phyloP scores from a whole-genome alignment of 139 green algal genomes.

The Pleodorina starrii region DNA sequence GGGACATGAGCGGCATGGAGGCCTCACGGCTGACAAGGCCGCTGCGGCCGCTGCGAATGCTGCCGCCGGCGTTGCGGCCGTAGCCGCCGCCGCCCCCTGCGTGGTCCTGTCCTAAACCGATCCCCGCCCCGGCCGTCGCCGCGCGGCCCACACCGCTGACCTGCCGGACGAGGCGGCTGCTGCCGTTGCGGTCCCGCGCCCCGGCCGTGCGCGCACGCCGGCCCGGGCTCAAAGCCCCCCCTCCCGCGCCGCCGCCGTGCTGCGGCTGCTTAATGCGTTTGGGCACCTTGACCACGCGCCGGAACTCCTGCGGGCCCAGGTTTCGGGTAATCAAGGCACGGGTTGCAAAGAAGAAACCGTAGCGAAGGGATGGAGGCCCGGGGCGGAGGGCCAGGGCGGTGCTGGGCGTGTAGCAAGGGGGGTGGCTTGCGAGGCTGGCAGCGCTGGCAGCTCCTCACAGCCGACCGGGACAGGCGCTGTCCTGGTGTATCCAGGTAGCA shows the following conservation, averaged over 20 bases:
- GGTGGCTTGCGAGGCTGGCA: too few species aligned
- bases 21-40: background rate
- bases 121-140: too few species aligned
- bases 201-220: background rate
- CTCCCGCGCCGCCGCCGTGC: background rate
- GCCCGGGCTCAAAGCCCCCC: background rate
- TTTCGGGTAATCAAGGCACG: background rate
- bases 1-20: background rate
- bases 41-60: background rate
- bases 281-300: constrained; percentile 18
- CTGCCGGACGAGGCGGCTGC: background rate
- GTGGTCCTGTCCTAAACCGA: background rate
- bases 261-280: constrained; percentile 7
- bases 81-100: background rate
- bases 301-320: constrained; percentile 38
- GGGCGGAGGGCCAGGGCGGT: too few species aligned
- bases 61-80: background rate
- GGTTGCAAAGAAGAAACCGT: background rate
- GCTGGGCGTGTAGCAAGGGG: too few species aligned
- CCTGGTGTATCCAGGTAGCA: too few species aligned
- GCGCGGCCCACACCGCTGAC: background rate
- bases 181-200: background rate
- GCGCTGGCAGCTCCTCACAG: too few species aligned
- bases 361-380: too few species aligned
- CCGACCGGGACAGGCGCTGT: too few species aligned